Evolutionary conservation across 768 basidiomycete genomes (phyloP), one percentile per base, ranked within the genome.

Genomic region (Russula ochroleuca): DNA sequence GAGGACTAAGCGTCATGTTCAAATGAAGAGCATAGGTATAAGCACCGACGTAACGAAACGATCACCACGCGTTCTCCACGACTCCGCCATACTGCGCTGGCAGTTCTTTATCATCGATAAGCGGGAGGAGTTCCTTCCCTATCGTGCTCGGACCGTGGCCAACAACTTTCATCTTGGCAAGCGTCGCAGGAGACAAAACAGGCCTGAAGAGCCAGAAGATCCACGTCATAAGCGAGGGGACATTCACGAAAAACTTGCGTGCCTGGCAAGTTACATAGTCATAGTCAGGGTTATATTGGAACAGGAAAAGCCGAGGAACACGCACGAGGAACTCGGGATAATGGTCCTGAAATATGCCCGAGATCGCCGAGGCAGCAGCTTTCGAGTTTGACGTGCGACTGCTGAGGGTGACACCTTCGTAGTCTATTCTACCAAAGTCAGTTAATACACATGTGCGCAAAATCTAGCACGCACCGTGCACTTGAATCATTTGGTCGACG

Each of bases 201-300:
- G 89, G 81, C 71, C 87, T 92, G 79, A 92, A 92, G 23, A 76
- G 64, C 90, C 90, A 92, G 76, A 90, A 93, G 64, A 93, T 80
- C 90, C 90, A 92, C 45, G 85, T 81, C 68, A 92, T 78, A 62
- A 89, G 69, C 2, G 82, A 81, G 0, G 91, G 91, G 14, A 93
- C 89, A 69, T 90, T 90, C 70, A 93, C 79, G 70, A 93, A 92
- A 76, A 86, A 89, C 72, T 92, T 92, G 71, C 80, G 81, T 69
- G 82, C 80, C 87, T 88, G 66, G 23, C 11, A 21, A 10, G 15
- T 5, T 14, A 19, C 17, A 21, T 37, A 11, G 53, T 38, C 23
- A 62, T 14, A 15, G 14, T 41, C 5, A 28, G 5, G n/a, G 28
- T 49, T 37, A 56, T 35, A 21, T 21, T 9, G 28, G 25, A 57